Conservation (phyloP, 495 filamentous ascomycete species). For the Penicillium roqueforti region DNA sequence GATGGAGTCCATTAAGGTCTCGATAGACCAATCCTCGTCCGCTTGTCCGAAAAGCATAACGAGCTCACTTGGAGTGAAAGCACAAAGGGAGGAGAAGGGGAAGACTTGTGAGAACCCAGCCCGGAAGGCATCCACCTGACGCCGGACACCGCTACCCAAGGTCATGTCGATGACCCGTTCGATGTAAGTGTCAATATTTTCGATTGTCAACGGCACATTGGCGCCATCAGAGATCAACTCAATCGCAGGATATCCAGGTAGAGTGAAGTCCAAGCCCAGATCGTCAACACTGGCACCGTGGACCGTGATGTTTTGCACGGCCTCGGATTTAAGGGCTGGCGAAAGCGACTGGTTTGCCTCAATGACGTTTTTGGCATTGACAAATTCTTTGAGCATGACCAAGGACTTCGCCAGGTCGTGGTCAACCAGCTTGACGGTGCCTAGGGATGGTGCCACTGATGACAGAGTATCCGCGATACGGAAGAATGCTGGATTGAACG, state of each 20-base stretch:
- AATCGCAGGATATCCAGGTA: constrained; percentile 88
- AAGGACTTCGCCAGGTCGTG: constrained; percentile 79
- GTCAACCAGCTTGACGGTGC: constrained; percentile 89
- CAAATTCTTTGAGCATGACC: constrained; percentile 84
- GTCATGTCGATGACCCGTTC: constrained; percentile 91
- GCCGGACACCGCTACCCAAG: constrained; percentile 77
- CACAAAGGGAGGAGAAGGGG: constrained; percentile 84
- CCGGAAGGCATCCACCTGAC: constrained; percentile 89
- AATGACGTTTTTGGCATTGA: constrained; percentile 72
- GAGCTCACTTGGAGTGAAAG: constrained; percentile 95
- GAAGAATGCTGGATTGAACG: constrained; percentile 98
- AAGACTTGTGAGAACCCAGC: constrained; percentile 94
- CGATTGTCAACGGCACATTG: constrained; percentile 71
- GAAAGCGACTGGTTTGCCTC: constrained; percentile 63
- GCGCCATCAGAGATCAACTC: constrained; percentile 74
- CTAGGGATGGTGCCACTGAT: constrained; percentile 78
- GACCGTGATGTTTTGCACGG: constrained; percentile 62
- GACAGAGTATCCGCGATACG: constrained; percentile 74
- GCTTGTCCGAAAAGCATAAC: constrained; percentile 92
- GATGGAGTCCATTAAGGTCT: constrained; percentile 96
- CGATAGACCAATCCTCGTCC: constrained; percentile 96
- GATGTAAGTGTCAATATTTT: constrained; percentile 84
- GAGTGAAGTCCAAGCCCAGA: constrained; percentile 84
- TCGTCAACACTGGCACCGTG: constrained; percentile 79
- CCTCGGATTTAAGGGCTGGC: constrained; percentile 63